These are phyloP conservation scores for Abelmoschus esculentus DNA, from an alignment of 345 rosid species.

Conservation along the genomic window DNA sequence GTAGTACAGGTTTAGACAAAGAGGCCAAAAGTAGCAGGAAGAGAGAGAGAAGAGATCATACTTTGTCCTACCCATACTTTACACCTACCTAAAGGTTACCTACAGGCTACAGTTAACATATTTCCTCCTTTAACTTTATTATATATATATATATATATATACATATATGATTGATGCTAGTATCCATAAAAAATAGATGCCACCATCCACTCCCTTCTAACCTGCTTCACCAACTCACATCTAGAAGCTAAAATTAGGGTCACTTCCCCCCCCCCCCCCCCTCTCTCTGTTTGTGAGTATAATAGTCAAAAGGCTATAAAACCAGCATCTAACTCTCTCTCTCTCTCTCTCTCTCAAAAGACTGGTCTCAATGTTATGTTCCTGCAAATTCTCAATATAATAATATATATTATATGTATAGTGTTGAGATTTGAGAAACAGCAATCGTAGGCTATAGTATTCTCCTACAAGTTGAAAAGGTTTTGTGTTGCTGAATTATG, in stretches of 20 bases:
- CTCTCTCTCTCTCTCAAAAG: slow-evolving; percentile 12
- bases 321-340: slow-evolving; percentile 13
- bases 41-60: slow-evolving; percentile 11
- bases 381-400: no score
- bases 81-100: slow-evolving; percentile 50
- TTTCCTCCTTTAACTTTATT: slow-evolving; percentile 1
- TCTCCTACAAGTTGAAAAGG: background rate
- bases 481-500: slow-evolving; percentile 21
- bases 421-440: background rate
- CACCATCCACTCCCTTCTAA: slow-evolving; percentile 66
- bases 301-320: slow-evolving; percentile 57
- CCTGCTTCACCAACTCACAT: slow-evolving; percentile 97
- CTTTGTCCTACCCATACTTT: slow-evolving; percentile 20
- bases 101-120: slow-evolving; percentile 24
- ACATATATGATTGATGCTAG: slow-evolving; percentile 13
- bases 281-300: background rate
- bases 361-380: slow-evolving; percentile 26
- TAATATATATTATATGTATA: no score
- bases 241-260: slow-evolving; percentile 64
- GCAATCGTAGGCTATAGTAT: background rate
- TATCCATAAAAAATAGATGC: slow-evolving; percentile 31
- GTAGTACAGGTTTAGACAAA: background rate
- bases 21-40: background rate
- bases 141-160: background rate
- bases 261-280: slow-evolving; percentile 9